phyloP scores from a whole-genome alignment of 2,329 filamentous ascomycete genomes.

The Gremmenia infestans region DNA sequence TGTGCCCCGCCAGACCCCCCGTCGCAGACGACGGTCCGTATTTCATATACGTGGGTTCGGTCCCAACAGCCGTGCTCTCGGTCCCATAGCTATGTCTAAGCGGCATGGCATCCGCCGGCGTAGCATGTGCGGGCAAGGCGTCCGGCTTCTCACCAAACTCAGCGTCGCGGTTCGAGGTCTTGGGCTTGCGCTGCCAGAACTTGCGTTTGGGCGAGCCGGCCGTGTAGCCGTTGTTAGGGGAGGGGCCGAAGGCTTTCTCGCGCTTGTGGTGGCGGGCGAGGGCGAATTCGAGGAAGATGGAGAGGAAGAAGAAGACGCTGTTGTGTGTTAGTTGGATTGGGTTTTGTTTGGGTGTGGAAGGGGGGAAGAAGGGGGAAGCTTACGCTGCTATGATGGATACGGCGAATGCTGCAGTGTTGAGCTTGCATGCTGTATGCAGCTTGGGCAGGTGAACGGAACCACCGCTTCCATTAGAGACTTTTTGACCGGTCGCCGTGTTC shows the following conservation, averaged over 20 bases:
- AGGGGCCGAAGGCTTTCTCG: constrained; percentile 66
- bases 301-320: constrained; percentile 70
- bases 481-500: constrained; percentile 43
- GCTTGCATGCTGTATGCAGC: constrained; percentile 60
- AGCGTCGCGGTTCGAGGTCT: constrained; percentile 1
- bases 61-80: constrained; percentile 23
- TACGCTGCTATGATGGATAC: constrained; percentile 74
- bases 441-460: constrained; percentile 36
- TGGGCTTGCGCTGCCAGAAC: constrained; percentile 29
- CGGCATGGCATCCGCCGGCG: constrained; percentile 32
- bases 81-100: constrained; percentile 21
- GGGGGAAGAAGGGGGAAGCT: constrained; percentile 28
- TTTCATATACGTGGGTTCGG: not conserved
- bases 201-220: constrained; percentile 44
- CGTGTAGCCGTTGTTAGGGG: constrained; percentile 64
- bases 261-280: constrained; percentile 68
- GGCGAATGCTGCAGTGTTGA: constrained; percentile 74
- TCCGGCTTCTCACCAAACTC: constrained; percentile 29
- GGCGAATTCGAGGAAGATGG: constrained; percentile 62
- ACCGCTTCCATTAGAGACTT: constrained; percentile 43
- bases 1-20: not conserved
- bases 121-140: constrained; percentile 35
- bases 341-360: not conserved
- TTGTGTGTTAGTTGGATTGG: not conserved
- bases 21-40: not conserved